Conservation (phyloP, 163 green algal genomes). For the Volvox carteri region DNA sequence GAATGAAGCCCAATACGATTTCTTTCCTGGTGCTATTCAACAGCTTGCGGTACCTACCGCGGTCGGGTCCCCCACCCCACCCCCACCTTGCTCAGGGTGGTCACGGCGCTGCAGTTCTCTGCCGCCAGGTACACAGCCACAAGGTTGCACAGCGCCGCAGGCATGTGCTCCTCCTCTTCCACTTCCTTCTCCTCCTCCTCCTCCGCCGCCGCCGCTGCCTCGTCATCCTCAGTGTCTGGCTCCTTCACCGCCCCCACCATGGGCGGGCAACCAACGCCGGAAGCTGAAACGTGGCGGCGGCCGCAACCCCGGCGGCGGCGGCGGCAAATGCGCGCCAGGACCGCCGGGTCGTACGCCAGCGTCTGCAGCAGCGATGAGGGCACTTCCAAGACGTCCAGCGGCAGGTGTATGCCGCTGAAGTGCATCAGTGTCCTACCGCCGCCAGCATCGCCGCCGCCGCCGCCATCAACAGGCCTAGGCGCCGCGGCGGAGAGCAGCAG, state of each 20-base stretch:
- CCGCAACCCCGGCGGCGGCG: neutral
- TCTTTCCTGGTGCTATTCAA: no score
- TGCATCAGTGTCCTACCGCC: constrained; percentile 34
- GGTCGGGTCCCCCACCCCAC: no score
- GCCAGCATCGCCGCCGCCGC: neutral
- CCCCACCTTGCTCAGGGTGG: neutral
- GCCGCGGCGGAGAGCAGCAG: constrained; percentile 31
- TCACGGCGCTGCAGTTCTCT: constrained; percentile 37
- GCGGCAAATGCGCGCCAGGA: constrained; percentile 54
- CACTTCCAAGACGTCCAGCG: constrained; percentile 57
- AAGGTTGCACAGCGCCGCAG: neutral
- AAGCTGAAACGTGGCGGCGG: neutral
- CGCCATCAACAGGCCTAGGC: neutral
- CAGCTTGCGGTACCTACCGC: no score
- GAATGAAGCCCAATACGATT: no score
- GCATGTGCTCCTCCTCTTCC: neutral
- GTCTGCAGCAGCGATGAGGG: constrained; percentile 66
- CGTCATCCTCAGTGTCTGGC: no score
- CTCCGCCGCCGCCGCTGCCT: no score
- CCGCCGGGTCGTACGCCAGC: constrained; percentile 48
- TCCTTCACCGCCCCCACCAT: no score
- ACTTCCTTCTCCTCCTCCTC: neutral
- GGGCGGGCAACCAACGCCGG: no score
- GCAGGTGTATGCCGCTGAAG: constrained; percentile 64
- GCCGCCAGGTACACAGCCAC: constrained; percentile 36